Evolutionary conservation across 495 filamentous ascomycete species (phyloP), one percentile per base, ranked within the genome.

Genomic region (Amorphotheca resinae): DNA sequence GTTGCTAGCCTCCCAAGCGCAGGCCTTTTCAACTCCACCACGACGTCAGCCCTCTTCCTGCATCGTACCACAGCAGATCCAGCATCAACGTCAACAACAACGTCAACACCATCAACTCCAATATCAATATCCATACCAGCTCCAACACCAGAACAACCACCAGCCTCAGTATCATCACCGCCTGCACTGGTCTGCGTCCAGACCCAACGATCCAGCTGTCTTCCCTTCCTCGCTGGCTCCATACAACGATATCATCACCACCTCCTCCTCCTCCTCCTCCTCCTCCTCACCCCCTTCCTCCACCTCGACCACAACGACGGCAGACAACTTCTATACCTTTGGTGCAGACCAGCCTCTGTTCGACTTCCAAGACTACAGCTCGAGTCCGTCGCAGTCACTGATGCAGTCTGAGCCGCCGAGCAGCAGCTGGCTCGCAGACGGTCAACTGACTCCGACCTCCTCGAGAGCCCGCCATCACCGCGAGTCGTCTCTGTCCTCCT

Each of bases 401-500:
- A 55, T 55, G 52, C 51, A 39, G 41, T 25, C 44, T 25, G 51
- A 54, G 11, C 44, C 50, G 17, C 42, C 44, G 1, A 23, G 35
- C 35, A 54, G 35, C 35, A 50, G 44, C 26, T 54, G 51, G 51
- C 48, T 48, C 30, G 33, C 51, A 30, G 44, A 51, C 44, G 54
- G 51, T 26, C 52, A 52, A 43, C 44, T 58, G 20, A 58, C 55
- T 9, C 55, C 55, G 7, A 40, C 41, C 17, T 58, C 55, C 12
- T 43, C 39, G 2, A 48, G 49, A 41, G 30, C 46, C 7, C 2
- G 9, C 3, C 45, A 54, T 12, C 70, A 76, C 49, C 68, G 72
- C 44, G 69, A 74, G 49, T 68, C 68, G 8, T 74, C 71, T 18
- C 60, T 68, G 30, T 76, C 72, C 0, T 74, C 73, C 2, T 42